These are phyloP conservation scores for Venturia oleaginea DNA, from an alignment of 2,329 filamentous ascomycete genomes.

Conservation along the genomic window DNA sequence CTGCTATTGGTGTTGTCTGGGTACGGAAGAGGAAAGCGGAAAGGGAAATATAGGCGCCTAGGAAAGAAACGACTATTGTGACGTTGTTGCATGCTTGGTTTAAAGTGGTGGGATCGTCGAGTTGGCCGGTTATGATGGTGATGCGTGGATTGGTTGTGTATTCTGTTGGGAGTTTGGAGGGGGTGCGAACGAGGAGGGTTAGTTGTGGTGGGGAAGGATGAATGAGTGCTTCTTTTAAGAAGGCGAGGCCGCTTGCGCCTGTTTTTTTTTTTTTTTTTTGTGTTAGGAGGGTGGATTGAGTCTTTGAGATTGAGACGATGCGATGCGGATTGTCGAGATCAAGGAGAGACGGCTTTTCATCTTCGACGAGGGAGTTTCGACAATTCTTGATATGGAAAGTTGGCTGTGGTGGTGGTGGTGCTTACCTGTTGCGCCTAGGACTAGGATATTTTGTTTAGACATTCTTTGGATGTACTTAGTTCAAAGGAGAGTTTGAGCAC, in stretches of 20 bases:
- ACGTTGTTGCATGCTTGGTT: not conserved
- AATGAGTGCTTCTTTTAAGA: slow-evolving; percentile 7
- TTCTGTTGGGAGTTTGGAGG: slow-evolving; percentile 10
- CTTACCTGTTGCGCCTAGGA: slow-evolving; percentile 16
- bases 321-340: no score
- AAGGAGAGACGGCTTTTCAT: no score
- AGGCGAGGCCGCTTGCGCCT: slow-evolving; percentile 14
- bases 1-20: slow-evolving; percentile 14
- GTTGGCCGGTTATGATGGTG: slow-evolving; percentile 13
- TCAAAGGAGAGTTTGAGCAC: not conserved
- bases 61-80: slow-evolving; percentile 13
- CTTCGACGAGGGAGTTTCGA: no score
- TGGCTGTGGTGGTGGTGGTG: not conserved
- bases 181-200: slow-evolving; percentile 13
- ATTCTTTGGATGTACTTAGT: not conserved
- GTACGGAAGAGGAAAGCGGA: slow-evolving; percentile 5
- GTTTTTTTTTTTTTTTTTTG: not conserved
- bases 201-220: slow-evolving; percentile 7
- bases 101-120: slow-evolving; percentile 10
- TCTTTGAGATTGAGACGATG: no score
- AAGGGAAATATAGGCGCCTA: slow-evolving; percentile 12
- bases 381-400: not conserved
- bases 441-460: slow-evolving; percentile 11
- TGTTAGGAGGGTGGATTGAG: not conserved
- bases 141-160: slow-evolving; percentile 5